Conservation (phyloP, 2,329 filamentous ascomycete species). For the Chrysoporthe austroafricana region DNA sequence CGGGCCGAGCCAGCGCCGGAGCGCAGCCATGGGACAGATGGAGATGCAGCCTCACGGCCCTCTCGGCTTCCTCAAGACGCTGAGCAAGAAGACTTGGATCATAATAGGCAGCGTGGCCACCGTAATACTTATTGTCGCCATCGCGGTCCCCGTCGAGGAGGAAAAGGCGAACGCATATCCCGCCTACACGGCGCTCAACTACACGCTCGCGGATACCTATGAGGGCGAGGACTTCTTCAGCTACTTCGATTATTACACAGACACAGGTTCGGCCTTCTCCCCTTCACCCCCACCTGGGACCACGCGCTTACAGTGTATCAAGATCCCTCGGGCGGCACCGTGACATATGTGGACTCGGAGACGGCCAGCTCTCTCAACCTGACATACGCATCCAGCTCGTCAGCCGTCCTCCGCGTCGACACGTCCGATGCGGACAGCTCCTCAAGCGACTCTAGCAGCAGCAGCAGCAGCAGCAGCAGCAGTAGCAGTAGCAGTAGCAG, state of each 20-base stretch:
- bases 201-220: conserved; percentile 54
- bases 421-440: conserved; percentile 14
- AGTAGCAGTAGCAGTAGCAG: background rate
- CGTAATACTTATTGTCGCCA: conserved; percentile 51
- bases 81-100: conserved; percentile 57
- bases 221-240: conserved; percentile 53
- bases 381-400: conserved; percentile 58
- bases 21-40: background rate
- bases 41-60: conserved; percentile 28
- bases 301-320: background rate
- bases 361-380: conserved; percentile 50
- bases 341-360: conserved; percentile 55
- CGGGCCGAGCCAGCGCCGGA: background rate
- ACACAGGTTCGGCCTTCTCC: background rate
- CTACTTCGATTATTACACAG: conserved; percentile 11
- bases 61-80: conserved; percentile 41
- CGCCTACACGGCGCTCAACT: conserved; percentile 51
- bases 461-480: background rate
- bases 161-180: conserved; percentile 48
- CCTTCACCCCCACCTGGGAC: background rate
- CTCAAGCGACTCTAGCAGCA: background rate
- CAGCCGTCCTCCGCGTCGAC: conserved; percentile 62
- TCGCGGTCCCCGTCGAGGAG: conserved; percentile 49
- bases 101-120: conserved; percentile 42
- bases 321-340: conserved; percentile 44